Evolutionary conservation across 768 basidiomycete genomes (phyloP), one percentile per base, ranked within the genome.

Genomic region (Boletus speciosus): DNA sequence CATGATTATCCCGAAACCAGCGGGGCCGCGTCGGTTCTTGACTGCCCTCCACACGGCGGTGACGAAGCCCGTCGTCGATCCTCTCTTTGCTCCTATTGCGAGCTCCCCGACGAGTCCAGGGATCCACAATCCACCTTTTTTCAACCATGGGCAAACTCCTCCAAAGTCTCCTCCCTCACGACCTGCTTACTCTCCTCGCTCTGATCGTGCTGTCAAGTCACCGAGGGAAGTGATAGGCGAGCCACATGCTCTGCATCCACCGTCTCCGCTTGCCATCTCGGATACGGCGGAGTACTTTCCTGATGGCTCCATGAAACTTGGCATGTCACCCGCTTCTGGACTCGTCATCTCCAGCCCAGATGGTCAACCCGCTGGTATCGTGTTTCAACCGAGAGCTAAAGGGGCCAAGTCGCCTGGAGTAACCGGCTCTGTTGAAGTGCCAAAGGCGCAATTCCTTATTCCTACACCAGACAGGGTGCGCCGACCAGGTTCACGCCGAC

Each of bases 1-100:
- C 29, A 90, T 98, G 81, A 92, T 99, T 60, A 87, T 98, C 37
- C 96, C 95, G 21, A 99, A 98, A 72, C 96, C 96, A 10, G 95
- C 90, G 16, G 96, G 97, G 5, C 97, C 97, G 7, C 84, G 96
- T 37, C 84, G 96, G 9, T 86, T 98, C 61, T 75, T 99, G 60
- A 95, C 94, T 21, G 89, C 94, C 25, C 76, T 99, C 16, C 89
- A 96, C 67, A 98, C 92, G 5, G 94, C 94, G 2, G 79, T 91
- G 46, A 88, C 82, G 9, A 90, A 86, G 59, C 95, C 97, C 0
- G 66, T 83, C 11, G 83, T 99, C 31, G 96, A 99, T 66, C 90
- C 95, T 0, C 89, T 86, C 69, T 97, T 98, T 65, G 72, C 82
- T 1, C 96, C 97, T n/a, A 98, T 93, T 57, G 96, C 96, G 0